Percentiles rank a stretch among this genome's conserved stretches.
phyloP scores from a whole-genome alignment of 2,329 filamentous ascomycete genomes.

The Beauveria medogensis region DNA sequence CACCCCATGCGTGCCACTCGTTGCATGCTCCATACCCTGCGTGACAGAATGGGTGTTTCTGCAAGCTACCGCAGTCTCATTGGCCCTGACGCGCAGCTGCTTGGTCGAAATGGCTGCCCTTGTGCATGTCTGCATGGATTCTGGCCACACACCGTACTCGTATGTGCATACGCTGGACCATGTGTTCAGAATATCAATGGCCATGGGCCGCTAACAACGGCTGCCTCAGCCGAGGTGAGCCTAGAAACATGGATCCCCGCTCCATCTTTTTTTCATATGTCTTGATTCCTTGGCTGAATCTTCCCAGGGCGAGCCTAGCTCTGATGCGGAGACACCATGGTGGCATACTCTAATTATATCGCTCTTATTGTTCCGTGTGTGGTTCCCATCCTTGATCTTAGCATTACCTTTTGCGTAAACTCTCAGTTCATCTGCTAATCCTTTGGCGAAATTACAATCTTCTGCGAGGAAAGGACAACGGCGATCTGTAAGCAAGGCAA shows the following conservation, averaged over 20 bases:
- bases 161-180: background rate
- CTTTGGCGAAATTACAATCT: slow-evolving; percentile 1
- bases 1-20: slow-evolving; percentile 4
- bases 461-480: background rate
- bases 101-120: slow-evolving; percentile 1
- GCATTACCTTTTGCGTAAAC: slow-evolving; percentile 9
- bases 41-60: slow-evolving; percentile 7
- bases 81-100: background rate
- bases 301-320: slow-evolving; percentile 3
- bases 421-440: slow-evolving; percentile 2
- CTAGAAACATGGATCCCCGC: slow-evolving; percentile 4
- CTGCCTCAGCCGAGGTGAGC: slow-evolving; percentile 11
- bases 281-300: slow-evolving; percentile 6
- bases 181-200: slow-evolving; percentile 7
- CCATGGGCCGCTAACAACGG: slow-evolving; percentile 6
- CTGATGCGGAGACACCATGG: slow-evolving; percentile 9
- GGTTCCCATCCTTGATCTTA: slow-evolving; percentile 12
- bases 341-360: slow-evolving; percentile 12
- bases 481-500: background rate
- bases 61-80: background rate
- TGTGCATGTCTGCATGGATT: background rate
- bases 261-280: slow-evolving; percentile 6
- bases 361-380: slow-evolving; percentile 8
- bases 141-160: slow-evolving; percentile 6
- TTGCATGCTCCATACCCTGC: slow-evolving; percentile 8